These are phyloP conservation scores for Plantago major DNA, from an alignment of 257 asterid genomes.

Conservation along the genomic window DNA sequence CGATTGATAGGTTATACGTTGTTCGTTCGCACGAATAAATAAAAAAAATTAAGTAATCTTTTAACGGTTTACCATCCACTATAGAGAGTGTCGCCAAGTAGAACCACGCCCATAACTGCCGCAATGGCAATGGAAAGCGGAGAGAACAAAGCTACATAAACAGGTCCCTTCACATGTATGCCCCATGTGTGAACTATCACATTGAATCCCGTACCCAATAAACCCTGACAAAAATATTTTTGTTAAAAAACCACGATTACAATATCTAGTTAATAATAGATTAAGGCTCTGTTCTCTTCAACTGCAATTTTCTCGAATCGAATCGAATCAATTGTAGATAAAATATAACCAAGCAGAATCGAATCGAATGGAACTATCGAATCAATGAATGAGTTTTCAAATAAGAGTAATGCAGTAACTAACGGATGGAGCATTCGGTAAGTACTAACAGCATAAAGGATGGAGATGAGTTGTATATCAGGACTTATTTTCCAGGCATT, in stretches of 20 bases:
- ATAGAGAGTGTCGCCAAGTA: slow-evolving; percentile 46
- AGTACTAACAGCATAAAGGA: slow-evolving; percentile 23
- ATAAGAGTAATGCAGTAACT: too few species aligned
- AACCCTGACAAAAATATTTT: slow-evolving; percentile 17
- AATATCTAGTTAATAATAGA: too few species aligned
- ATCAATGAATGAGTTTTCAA: too few species aligned
- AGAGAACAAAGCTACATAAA: slow-evolving; percentile 41
- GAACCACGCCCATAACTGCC: slow-evolving; percentile 35
- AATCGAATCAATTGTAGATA: too few species aligned
- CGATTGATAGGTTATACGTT: not conserved
- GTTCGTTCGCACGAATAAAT: not conserved
- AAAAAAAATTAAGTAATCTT: not conserved
- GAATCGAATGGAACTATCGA: too few species aligned
- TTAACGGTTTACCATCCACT: slow-evolving; percentile 38
- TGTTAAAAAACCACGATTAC: too few species aligned
- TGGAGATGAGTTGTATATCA: slow-evolving; percentile 18
- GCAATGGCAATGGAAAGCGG: slow-evolving; percentile 51
- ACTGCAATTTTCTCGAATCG: too few species aligned
- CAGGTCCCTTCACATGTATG: slow-evolving; percentile 43
- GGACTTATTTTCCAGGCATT: slow-evolving; percentile 22
- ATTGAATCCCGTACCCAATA: slow-evolving; percentile 26
- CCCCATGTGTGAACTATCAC: slow-evolving; percentile 38
- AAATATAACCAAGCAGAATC: too few species aligned
- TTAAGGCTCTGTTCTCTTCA: too few species aligned
- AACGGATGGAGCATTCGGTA: not conserved